Percentiles rank a stretch among this genome's conserved stretches.
These are phyloP conservation scores for Termitomyces sp. DNA, from an alignment of 768 basidiomycete species.

Conservation along the genomic window DNA sequence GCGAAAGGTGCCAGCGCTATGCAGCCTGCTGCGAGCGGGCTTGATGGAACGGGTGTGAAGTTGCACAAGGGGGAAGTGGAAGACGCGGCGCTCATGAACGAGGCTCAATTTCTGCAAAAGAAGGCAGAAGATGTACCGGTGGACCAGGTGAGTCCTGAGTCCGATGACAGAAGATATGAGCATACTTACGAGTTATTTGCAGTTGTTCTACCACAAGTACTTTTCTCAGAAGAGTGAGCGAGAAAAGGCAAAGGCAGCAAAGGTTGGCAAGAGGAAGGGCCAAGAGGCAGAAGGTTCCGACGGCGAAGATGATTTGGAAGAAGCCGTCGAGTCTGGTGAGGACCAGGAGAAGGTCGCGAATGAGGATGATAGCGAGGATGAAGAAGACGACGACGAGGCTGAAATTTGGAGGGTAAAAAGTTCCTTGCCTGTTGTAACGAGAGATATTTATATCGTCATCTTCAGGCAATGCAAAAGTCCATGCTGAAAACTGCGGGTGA, in stretches of 20 bases:
- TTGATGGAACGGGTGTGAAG: slow-evolving; percentile 68
- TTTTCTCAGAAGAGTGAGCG: slow-evolving; percentile 70
- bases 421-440: slow-evolving; percentile 3
- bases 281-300: slow-evolving; percentile 32
- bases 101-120: slow-evolving; percentile 69
- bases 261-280: slow-evolving; percentile 29
- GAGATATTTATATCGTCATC: slow-evolving; percentile 1
- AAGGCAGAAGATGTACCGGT: slow-evolving; percentile 72
- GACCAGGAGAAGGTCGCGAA: slow-evolving; percentile 37
- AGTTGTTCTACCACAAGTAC: slow-evolving; percentile 92
- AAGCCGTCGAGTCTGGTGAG: slow-evolving; percentile 38
- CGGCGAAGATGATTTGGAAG: slow-evolving; percentile 33
- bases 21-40: slow-evolving; percentile 81
- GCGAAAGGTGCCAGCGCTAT: slow-evolving; percentile 85
- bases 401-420: slow-evolving; percentile 84
- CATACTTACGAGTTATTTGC: not conserved
- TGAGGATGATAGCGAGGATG: slow-evolving; percentile 36
- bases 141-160: slow-evolving; percentile 66
- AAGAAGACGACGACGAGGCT: slow-evolving; percentile 54
- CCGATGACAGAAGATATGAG: not conserved
- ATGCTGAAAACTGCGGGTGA: slow-evolving; percentile 64
- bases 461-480: slow-evolving; percentile 84
- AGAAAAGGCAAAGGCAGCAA: slow-evolving; percentile 44
- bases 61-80: slow-evolving; percentile 57
- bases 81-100: slow-evolving; percentile 57